A percentile compares a stretch with the other conserved stretches of the same genome.
Conservation (phyloP, 176 grass and related monocot genomes). For the Oryza coarctata region DNA sequence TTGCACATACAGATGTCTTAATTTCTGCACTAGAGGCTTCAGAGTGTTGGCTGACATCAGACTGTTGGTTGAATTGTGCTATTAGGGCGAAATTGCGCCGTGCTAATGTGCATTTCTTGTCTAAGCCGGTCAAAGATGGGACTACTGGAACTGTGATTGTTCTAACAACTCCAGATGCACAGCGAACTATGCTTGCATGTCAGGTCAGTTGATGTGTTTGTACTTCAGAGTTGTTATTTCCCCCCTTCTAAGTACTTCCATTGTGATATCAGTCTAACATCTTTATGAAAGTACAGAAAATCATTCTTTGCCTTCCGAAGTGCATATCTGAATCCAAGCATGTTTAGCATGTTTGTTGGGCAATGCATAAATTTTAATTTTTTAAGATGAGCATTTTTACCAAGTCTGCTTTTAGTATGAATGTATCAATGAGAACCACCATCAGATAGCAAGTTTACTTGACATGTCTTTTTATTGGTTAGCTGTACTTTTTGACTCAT, state of each 20-base stretch:
- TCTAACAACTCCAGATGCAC: slow-evolving; percentile 91
- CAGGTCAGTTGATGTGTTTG: slow-evolving; percentile 49
- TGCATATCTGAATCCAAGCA: background rate
- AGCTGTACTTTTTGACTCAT: background rate
- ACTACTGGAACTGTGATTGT: slow-evolving; percentile 96
- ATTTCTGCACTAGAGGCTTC: background rate
- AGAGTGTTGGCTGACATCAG: slow-evolving; percentile 25
- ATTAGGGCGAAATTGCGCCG: slow-evolving; percentile 66
- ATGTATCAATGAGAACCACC: background rate
- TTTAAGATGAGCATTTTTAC: background rate
- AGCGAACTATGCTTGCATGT: slow-evolving; percentile 95
- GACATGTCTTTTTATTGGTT: background rate
- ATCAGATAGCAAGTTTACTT: background rate
- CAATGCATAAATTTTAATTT: background rate
- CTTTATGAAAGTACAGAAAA: slow-evolving; percentile 12
- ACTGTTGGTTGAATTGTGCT: background rate
- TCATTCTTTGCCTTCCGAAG: slow-evolving; percentile 2
- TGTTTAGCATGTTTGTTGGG: background rate
- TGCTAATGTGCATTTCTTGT: slow-evolving; percentile 92
- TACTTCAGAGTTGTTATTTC: background rate
- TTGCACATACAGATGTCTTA: background rate
- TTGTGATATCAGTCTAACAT: background rate
- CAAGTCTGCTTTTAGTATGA: background rate
- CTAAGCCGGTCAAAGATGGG: slow-evolving; percentile 74
- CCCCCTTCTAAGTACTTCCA: background rate